Percentiles rank a stretch among this genome's conserved stretches.
Evolutionary conservation across 257 asterid genomes (phyloP).

Genomic region (Fraxinus excelsior): DNA sequence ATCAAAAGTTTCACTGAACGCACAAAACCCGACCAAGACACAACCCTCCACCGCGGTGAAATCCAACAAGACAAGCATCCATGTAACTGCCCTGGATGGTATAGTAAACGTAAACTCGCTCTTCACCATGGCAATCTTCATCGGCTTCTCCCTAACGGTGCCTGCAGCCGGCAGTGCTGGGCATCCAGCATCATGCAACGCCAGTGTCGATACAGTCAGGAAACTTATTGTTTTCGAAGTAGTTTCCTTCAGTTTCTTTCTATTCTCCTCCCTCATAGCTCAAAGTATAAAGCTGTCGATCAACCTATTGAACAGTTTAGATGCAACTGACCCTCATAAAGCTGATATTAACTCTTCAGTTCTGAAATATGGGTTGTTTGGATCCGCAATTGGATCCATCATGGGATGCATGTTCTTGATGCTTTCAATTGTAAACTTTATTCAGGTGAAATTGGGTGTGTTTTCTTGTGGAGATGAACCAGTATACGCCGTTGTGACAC

Average conservation of each 20-base stretch:
- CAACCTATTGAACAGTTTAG: constrained; percentile 41
- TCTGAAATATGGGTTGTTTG: constrained; percentile 35
- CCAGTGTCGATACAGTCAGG: constrained; percentile 28
- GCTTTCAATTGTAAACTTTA: constrained; percentile 41
- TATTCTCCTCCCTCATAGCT: constrained; percentile 51
- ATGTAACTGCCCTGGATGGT: constrained; percentile 53
- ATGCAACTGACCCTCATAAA: constrained; percentile 31
- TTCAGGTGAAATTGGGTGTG: constrained; percentile 38
- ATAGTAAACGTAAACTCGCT: constrained; percentile 57
- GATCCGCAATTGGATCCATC: constrained; percentile 44
- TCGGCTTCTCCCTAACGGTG: constrained; percentile 46
- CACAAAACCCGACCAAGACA: background rate
- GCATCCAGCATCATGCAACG: constrained; percentile 21
- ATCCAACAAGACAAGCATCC: constrained; percentile 41
- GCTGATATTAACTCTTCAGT: constrained; percentile 39
- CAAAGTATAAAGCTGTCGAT: constrained; percentile 47
- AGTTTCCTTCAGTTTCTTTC: constrained; percentile 51
- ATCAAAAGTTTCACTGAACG: background rate
- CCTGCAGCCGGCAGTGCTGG: constrained; percentile 34
- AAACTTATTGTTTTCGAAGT: constrained; percentile 46
- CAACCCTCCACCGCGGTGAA: background rate
- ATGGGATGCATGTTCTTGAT: constrained; percentile 38
- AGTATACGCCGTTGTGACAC: constrained; percentile 26
- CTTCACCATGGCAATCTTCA: constrained; percentile 51
- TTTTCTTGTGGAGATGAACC: constrained; percentile 39